Base-by-base conservation (phyloP, 2,329 filamentous ascomycete species). In the Atkinsonella texensis region DNA sequence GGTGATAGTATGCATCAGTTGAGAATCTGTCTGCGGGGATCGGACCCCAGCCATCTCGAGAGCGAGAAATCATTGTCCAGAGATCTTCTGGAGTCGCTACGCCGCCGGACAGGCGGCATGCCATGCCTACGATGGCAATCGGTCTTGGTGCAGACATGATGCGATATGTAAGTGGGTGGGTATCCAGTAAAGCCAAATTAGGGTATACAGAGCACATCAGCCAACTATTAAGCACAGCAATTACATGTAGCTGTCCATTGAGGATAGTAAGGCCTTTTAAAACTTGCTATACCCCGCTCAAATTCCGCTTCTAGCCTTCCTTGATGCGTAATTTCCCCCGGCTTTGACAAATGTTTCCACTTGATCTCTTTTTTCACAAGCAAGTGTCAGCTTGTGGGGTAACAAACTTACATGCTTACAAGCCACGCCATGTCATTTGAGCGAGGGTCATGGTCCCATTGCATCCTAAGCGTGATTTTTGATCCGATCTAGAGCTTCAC, bases 1-100 rank as follows among this genome's bases (percentile, higher is more conserved):
- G 67, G 43, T 74, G 70, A 47, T 72, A 65, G 54, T 67, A 67
- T 31, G 58, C 66, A 52, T 62, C n/a, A 4, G n/a, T 17, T 7
- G 49, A 43, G 28, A 54, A 50, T 13, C 52, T 31, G 9, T 41
- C 47, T 33, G 15, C 13, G 1, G 53, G 50, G 2, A 52, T 42
- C 10, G 42, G 20, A 9, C 38, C n/a, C 50, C 46, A 52, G n/a
- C 50, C 53, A 13, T 50, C 47, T 6, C 50, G 12, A 10, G 43
- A 50, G 12, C 50, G 41, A 18, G 53, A 50, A 28, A 52, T 17
- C 17, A 54, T 45, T 11, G 47, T 50, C 58, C 58, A 60, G 17
- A 60, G 47, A 23, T 58, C 57, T 9, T 54, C 50, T 1, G 57
- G 57, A 8, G 41, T 54, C 11, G 51, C 52, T 11, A 55, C 53